These are phyloP conservation scores for Exutisphaerella laricina DNA, from an alignment of 2,329 filamentous ascomycete species.

Conservation along the genomic window DNA sequence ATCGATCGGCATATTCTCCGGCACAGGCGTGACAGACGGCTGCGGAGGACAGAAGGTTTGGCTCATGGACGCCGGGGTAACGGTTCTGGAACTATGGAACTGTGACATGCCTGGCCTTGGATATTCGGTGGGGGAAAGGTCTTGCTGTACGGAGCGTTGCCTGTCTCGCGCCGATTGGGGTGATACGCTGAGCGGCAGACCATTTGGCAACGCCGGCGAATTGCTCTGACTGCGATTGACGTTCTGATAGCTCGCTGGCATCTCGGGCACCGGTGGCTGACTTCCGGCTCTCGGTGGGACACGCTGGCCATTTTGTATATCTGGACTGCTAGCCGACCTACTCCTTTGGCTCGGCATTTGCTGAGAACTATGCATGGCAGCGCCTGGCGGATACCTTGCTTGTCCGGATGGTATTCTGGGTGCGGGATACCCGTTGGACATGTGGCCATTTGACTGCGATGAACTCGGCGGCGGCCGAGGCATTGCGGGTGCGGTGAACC, in stretches of 20 bases:
- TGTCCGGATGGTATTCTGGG: conserved; percentile 48
- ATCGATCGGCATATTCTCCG: conserved; percentile 41
- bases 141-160: conserved; percentile 22
- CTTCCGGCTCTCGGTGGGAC: conserved; percentile 54
- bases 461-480: conserved; percentile 64
- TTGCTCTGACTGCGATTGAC: conserved; percentile 70
- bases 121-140: conserved; percentile 21
- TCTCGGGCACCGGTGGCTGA: conserved; percentile 35
- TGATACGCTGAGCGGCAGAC: conserved; percentile 62
- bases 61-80: conserved; percentile 34
- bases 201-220: conserved; percentile 59
- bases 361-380: conserved; percentile 51
- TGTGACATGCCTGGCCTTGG: conserved; percentile 18
- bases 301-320: conserved; percentile 69
- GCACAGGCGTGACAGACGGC: conserved; percentile 14
- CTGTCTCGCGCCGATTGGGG: conserved; percentile 62
- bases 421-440: conserved; percentile 56
- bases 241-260: conserved; percentile 29
- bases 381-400: conserved; percentile 60
- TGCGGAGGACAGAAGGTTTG: conserved; percentile 12
- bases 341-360: conserved; percentile 54
- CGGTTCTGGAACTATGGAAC: conserved; percentile 34
- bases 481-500: conserved; percentile 85
- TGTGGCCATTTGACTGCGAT: conserved; percentile 27
- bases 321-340: conserved; percentile 89